A percentile compares a stretch with the other conserved stretches of the same genome.
phyloP scores from a whole-genome alignment of 140 eudicot species.

The Stevia rebaudiana region DNA sequence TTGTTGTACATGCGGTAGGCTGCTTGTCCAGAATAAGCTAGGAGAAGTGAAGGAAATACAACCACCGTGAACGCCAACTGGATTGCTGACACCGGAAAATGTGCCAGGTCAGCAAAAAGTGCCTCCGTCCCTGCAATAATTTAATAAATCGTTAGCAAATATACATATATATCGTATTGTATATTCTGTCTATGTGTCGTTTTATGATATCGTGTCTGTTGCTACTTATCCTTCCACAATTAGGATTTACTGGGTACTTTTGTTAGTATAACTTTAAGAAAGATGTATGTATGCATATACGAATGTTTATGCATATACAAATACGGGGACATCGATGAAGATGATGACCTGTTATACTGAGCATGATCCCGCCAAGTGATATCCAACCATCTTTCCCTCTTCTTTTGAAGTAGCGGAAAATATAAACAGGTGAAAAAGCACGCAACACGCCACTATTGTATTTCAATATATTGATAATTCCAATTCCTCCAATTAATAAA shows the following conservation, averaged over 20 bases:
- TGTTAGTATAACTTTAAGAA: slow-evolving; percentile 10
- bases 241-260: too few relatives aligned
- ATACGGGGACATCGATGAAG: not conserved
- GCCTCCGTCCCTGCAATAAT: slow-evolving; percentile 84
- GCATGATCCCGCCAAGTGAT: slow-evolving; percentile 93
- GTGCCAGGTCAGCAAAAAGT: slow-evolving; percentile 89
- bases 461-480: slow-evolving; percentile 63
- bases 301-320: not conserved
- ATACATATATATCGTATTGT: too few relatives aligned
- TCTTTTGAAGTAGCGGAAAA: slow-evolving; percentile 53
- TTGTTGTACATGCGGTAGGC: slow-evolving; percentile 77
- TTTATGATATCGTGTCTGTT: too few relatives aligned
- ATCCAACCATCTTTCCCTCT: slow-evolving; percentile 71
- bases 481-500: slow-evolving; percentile 80
- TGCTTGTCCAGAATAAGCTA: slow-evolving; percentile 93
- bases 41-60: slow-evolving; percentile 89
- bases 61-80: slow-evolving; percentile 84
- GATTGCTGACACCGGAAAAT: slow-evolving; percentile 79
- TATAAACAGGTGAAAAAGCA: slow-evolving; percentile 73
- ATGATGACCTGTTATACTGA: slow-evolving; percentile 74
- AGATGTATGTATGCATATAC: not conserved
- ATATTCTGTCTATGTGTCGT: too few relatives aligned
- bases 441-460: slow-evolving; percentile 50
- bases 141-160: slow-evolving; percentile 13
- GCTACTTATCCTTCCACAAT: too few relatives aligned